Conservation (phyloP, 352 stramenopile species). For the Phytophthora nicotianae region DNA sequence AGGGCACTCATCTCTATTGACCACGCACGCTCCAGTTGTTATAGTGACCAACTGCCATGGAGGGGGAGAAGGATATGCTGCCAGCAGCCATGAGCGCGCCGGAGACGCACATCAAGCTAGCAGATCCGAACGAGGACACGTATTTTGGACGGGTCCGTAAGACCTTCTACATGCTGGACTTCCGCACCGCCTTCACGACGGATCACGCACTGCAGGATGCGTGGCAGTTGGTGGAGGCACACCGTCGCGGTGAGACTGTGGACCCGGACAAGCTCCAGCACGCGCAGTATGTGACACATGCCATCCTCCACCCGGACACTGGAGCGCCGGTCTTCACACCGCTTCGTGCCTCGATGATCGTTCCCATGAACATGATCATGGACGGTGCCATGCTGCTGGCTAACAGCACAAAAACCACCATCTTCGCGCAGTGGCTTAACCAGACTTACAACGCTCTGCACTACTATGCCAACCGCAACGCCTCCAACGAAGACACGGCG, state of each 20-base stretch:
- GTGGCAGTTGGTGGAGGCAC: conserved; percentile 41
- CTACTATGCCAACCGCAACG: conserved; percentile 91
- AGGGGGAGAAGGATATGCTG: conserved; percentile 26
- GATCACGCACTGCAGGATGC: conserved; percentile 55
- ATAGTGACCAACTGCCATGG: conserved; percentile 13
- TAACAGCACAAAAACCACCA: conserved; percentile 61
- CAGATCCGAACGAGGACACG: conserved; percentile 76
- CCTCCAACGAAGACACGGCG: conserved; percentile 81
- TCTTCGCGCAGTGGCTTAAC: conserved; percentile 88
- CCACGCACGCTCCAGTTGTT: no score
- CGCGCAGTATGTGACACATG: conserved; percentile 71
- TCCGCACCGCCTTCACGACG: conserved; percentile 76
- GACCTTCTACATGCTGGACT: conserved; percentile 85
- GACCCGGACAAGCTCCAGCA: conserved; percentile 46
- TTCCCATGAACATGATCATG: conserved; percentile 90
- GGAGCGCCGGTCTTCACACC: conserved; percentile 63
- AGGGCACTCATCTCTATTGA: no score
- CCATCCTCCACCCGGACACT: conserved; percentile 81
- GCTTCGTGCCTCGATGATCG: conserved; percentile 81
- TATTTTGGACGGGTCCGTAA: conserved; percentile 80
- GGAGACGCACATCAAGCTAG: conserved; percentile 62
- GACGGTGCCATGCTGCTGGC: conserved; percentile 84
- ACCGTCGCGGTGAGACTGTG: conserved; percentile 47
- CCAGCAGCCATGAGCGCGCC: conserved; percentile 17
- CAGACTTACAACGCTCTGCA: conserved; percentile 92